A percentile compares a stretch with the other conserved stretches of the same genome.
These are phyloP conservation scores for Kazachstania kunashirensis DNA, from an alignment of 805 yeast genomes.

Conservation along the genomic window DNA sequence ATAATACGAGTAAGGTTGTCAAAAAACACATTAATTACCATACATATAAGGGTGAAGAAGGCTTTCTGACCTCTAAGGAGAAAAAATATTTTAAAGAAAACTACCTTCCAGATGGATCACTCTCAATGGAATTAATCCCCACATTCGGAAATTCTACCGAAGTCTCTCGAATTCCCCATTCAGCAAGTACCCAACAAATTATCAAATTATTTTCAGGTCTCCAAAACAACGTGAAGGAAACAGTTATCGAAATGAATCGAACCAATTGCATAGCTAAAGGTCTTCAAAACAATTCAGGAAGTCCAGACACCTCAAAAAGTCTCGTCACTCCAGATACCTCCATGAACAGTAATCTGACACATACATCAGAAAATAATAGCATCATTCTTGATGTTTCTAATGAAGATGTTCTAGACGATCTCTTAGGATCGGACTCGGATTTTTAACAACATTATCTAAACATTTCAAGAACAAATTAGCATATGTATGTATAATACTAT, in stretches of 20 bases:
- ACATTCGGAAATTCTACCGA: conserved; percentile 8
- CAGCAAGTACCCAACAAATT: conserved; percentile 9
- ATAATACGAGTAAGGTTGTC: too few relatives aligned
- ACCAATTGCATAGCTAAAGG: conserved; percentile 20
- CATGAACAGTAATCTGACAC: not conserved
- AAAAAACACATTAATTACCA: too few relatives aligned
- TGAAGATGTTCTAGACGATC: conserved; percentile 12
- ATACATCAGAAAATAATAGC: not conserved
- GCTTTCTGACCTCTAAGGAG: conserved; percentile 14
- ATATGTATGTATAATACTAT: not conserved
- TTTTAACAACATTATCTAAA: too few relatives aligned
- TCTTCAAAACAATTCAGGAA: conserved; percentile 9
- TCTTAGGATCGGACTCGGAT: conserved; percentile 23
- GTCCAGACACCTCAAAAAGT: not conserved
- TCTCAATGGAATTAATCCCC: conserved; percentile 22
- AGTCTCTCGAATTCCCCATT: conserved; percentile 13
- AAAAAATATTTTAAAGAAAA: conserved; percentile 15
- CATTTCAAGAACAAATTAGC: too few relatives aligned
- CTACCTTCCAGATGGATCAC: conserved; percentile 15
- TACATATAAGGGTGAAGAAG: conserved; percentile 6
- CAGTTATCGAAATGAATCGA: conserved; percentile 23
- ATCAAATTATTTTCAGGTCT: conserved; percentile 11
- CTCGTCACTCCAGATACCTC: not conserved
- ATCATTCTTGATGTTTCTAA: conserved; percentile 1
- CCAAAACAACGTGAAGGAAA: conserved; percentile 8